These are phyloP conservation scores for Fistulifera solaris DNA, from an alignment of 108 stramenopile species.

Conservation along the genomic window DNA sequence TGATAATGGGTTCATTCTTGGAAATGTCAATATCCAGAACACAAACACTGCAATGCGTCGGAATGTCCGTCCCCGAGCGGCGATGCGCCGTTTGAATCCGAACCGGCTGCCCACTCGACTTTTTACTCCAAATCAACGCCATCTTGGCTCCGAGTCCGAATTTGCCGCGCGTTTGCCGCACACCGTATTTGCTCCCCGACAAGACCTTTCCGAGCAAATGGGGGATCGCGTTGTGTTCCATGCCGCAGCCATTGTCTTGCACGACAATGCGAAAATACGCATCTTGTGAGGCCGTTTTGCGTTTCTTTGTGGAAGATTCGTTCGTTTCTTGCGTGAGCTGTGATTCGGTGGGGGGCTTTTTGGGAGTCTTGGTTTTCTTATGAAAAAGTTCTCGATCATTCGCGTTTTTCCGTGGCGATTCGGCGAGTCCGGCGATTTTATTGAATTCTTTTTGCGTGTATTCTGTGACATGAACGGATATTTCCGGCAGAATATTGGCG, in stretches of 20 bases:
- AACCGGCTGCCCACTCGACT: conserved; percentile 89
- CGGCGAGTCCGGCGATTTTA: conserved; percentile 47
- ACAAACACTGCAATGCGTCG: conserved; percentile 50
- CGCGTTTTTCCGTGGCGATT: conserved; percentile 7
- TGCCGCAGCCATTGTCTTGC: conserved; percentile 93
- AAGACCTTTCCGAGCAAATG: conserved; percentile 87
- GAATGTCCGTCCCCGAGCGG: conserved; percentile 25
- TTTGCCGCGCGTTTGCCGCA: conserved; percentile 93
- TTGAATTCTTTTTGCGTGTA: conserved; percentile 83
- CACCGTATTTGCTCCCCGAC: conserved; percentile 91
- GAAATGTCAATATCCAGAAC: conserved; percentile 94
- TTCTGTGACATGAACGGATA: conserved; percentile 75
- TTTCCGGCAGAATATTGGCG: conserved; percentile 73
- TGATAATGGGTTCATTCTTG: conserved; percentile 79
- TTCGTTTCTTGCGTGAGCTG: background rate
- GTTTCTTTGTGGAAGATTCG: conserved; percentile 10
- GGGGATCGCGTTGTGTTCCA: conserved; percentile 87
- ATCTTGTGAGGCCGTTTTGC: conserved; percentile 25
- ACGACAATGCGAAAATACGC: conserved; percentile 83
- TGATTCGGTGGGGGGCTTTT: background rate
- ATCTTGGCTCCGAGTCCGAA: conserved; percentile 97
- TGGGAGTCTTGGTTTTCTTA: conserved; percentile 18
- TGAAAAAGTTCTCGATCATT: conserved; percentile 23
- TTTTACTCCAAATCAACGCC: conserved; percentile 96
- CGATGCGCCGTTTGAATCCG: conserved; percentile 53